These are phyloP conservation scores for Rubia yunnanensis DNA, from an alignment of 257 asterid genomes.

Conservation along the genomic window DNA sequence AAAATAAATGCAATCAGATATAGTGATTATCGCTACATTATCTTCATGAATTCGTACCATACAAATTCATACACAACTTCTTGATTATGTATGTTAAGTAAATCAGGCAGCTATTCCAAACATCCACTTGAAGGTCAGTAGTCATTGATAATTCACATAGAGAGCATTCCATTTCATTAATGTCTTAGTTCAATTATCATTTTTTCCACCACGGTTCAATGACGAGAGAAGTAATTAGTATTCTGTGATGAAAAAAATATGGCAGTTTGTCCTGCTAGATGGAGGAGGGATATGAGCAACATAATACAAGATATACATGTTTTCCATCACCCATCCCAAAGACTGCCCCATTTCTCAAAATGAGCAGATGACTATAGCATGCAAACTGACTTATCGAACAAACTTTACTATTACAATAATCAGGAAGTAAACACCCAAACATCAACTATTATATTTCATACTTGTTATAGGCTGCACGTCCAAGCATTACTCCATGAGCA, in stretches of 20 bases:
- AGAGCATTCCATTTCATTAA: too few species aligned
- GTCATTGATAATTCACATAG: background rate
- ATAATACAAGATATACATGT: background rate
- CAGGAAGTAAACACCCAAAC: background rate
- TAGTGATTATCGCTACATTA: background rate
- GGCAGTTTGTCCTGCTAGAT: background rate
- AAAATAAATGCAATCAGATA: background rate
- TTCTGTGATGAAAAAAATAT: background rate
- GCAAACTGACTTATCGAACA: background rate
- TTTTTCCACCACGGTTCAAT: background rate
- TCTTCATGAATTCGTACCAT: background rate
- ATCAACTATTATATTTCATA: constrained; percentile 15
- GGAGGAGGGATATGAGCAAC: background rate
- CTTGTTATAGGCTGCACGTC: constrained; percentile 83
- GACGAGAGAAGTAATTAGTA: background rate
- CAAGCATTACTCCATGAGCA: constrained; percentile 94
- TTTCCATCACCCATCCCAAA: background rate
- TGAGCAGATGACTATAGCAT: background rate
- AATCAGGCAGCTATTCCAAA: background rate
- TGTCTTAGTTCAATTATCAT: background rate
- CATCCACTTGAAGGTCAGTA: background rate
- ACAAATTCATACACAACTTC: background rate
- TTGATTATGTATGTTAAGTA: too few species aligned
- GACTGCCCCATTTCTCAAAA: background rate
- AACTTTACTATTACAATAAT: background rate